Percentiles rank a stretch among this genome's conserved stretches.
phyloP scores from a whole-genome alignment of 2,329 filamentous ascomycete genomes.

The Didymella arachidicola region DNA sequence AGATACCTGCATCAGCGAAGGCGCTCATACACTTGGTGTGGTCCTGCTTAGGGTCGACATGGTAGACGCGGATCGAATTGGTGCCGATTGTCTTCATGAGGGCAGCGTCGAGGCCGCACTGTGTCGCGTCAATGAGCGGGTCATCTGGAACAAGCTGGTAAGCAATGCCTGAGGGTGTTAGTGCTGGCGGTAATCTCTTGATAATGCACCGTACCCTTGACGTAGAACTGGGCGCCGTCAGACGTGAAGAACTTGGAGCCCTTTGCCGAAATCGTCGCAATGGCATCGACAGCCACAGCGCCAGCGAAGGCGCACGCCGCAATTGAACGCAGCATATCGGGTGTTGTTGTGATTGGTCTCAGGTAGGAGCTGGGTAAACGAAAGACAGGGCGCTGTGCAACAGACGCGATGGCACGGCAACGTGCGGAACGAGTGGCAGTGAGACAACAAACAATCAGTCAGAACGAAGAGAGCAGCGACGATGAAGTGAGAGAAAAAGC shows the following conservation, averaged over 20 bases:
- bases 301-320: constrained; percentile 35
- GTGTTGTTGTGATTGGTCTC: constrained; percentile 2
- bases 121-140: constrained; percentile 76
- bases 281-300: constrained; percentile 53
- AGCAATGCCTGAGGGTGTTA: constrained; percentile 67
- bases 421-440: constrained; percentile 5
- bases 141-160: constrained; percentile 74
- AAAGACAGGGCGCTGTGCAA: constrained; percentile 7
- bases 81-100: constrained; percentile 83
- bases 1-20: constrained; percentile 75
- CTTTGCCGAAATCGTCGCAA: constrained; percentile 65
- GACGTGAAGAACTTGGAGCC: constrained; percentile 87
- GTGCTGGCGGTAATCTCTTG: background rate
- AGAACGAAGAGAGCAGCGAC: background rate
- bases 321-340: constrained; percentile 31
- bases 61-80: constrained; percentile 88
- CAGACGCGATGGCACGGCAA: constrained; percentile 7
- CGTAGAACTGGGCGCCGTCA: constrained; percentile 81
- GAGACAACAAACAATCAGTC: background rate
- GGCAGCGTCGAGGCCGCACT: constrained; percentile 77
- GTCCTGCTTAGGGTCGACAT: constrained; percentile 75
- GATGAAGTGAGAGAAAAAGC: background rate
- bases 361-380: constrained; percentile 1
- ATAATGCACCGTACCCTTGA: constrained; percentile 68
- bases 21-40: constrained; percentile 83